Evolutionary conservation across 2,329 filamentous ascomycete genomes (phyloP), one percentile per base, ranked within the genome.

Genomic region (Ustulina deusta): DNA sequence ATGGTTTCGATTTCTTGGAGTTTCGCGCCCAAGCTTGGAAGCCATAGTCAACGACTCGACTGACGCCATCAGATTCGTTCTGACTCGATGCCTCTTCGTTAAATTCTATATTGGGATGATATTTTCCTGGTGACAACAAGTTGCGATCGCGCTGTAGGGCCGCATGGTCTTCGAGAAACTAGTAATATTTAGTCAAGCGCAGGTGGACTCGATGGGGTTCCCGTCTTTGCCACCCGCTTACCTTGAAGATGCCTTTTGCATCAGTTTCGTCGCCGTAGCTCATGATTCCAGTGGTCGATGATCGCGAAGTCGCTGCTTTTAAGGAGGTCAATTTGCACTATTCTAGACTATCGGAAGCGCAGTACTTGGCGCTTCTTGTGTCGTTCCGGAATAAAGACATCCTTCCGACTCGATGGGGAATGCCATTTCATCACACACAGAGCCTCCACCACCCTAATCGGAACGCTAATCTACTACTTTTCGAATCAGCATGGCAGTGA

Each of bases 11-110:
- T 56, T 56, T 55, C 32, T 48, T 32, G 3, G 40, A 46, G 32
- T 22, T 63, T 48, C 40, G 42, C 13, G 59, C 54, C 44, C 65
- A 44, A 29, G 52, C 54, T 46, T 32, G 54, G 20, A 59, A 58
- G 20, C 65, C 65, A 34, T 63, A 67, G 36, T 67, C 65, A 5
- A 29, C 25, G 17, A 67, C 60, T 22, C 42, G 59, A 25, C 52
- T 67, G 9, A 48, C 54, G 2, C n/a, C 36, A 63, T 67, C 59
- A 1, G 54, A 67, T 46, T 58, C 60, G 15, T 27, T 42, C 2
- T 55, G 58, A 27, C 42, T 66, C 27, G 52, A 38, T 29, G 34
- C 10, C 25, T 60, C 20, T 27, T 44, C 32, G 27, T 25, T 42
- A 42, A 57, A 7, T n/a, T 40, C 34, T n/a, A 32, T 15, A 20